These are phyloP conservation scores for Talaromyces albobiverticillius DNA, from an alignment of 2,329 filamentous ascomycete genomes.

Conservation along the genomic window DNA sequence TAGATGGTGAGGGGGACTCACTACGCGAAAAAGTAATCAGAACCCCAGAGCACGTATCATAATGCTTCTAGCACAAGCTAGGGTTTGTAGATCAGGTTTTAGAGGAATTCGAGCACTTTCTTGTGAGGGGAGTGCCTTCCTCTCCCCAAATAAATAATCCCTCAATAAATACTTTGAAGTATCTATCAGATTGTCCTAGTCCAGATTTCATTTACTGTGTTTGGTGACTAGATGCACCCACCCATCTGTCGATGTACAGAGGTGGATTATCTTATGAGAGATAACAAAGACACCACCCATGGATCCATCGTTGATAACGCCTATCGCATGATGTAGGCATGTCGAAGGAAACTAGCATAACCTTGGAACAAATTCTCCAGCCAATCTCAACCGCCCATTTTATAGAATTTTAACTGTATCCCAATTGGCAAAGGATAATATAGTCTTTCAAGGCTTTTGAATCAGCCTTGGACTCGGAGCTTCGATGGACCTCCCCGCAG, in stretches of 20 bases:
- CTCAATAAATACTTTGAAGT: too few species aligned
- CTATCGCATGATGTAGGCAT: too few species aligned
- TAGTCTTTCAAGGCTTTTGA: neutral
- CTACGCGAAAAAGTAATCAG: slow-evolving; percentile 14
- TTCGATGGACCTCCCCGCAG: too few species aligned
- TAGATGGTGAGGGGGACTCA: neutral
- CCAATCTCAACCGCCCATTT: neutral
- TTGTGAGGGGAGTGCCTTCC: too few species aligned
- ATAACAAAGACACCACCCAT: neutral
- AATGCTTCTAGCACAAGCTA: neutral
- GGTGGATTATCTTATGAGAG: neutral
- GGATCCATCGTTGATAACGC: neutral
- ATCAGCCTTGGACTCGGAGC: too few species aligned
- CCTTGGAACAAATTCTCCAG: neutral
- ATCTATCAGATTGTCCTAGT: too few species aligned
- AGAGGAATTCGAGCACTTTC: too few species aligned
- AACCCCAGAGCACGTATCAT: neutral
- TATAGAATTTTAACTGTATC: neutral
- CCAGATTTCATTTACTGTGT: slow-evolving; percentile 2
- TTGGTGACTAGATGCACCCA: slow-evolving; percentile 12
- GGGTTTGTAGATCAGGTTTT: neutral
- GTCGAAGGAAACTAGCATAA: too few species aligned
- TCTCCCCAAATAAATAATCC: too few species aligned
- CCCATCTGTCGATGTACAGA: neutral
- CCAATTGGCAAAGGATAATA: too few species aligned